Percentiles rank a stretch among this genome's conserved stretches.
Conservation (phyloP, 108 stramenopile species). For the Heterococcus sp. region DNA sequence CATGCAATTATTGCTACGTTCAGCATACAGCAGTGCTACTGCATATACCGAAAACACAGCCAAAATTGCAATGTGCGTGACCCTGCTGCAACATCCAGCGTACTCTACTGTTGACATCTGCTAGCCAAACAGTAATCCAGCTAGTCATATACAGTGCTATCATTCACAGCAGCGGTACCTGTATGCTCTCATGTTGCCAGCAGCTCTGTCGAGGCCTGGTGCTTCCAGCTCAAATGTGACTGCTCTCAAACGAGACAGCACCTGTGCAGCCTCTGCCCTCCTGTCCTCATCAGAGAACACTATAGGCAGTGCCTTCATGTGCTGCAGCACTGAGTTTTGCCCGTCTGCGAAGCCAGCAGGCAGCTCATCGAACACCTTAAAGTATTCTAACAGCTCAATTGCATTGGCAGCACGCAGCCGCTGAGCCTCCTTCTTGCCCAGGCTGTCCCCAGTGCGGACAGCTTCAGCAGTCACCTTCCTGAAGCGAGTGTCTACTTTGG, state of each 20-base stretch:
- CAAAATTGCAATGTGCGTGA: too few species aligned
- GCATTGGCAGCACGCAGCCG: constrained; percentile 30
- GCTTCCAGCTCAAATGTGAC: constrained; percentile 31
- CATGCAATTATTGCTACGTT: too few species aligned
- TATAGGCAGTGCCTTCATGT: constrained; percentile 20
- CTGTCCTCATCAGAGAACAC: constrained; percentile 40
- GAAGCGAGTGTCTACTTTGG: constrained; percentile 18
- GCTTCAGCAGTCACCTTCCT: constrained; percentile 16
- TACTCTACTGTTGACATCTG: too few species aligned
- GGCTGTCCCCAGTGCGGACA: constrained; percentile 32
- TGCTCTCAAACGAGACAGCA: constrained; percentile 23
- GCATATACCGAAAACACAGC: too few species aligned
- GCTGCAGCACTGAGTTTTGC: constrained; percentile 15
- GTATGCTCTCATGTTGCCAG: constrained; percentile 4
- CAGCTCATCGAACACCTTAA: constrained; percentile 35
- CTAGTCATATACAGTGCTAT: too few species aligned
- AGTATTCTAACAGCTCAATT: constrained; percentile 17
- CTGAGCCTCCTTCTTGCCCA: constrained; percentile 25
- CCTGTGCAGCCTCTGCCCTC: constrained; percentile 24
- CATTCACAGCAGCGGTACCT: too few species aligned
- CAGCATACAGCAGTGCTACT: too few species aligned
- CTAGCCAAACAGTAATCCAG: too few species aligned
- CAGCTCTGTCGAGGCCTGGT: constrained; percentile 22
- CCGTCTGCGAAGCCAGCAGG: constrained; percentile 32
- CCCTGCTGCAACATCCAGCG: too few species aligned